Percentiles rank a stretch among this genome's conserved stretches.
Conservation (phyloP, 169 alveolate species). For the Eimeria acervulina region DNA sequence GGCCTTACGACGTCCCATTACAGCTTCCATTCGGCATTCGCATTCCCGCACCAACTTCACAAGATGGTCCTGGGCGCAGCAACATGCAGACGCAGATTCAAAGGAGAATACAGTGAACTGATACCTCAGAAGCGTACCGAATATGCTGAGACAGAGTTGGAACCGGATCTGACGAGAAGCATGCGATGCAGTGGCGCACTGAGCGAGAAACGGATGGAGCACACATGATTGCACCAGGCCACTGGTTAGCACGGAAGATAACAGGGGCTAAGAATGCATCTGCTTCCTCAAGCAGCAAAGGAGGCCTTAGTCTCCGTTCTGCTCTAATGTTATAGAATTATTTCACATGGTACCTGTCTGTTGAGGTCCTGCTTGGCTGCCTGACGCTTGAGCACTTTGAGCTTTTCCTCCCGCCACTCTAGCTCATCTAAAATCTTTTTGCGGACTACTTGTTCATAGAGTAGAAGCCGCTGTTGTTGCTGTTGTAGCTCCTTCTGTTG, state of each 20-base stretch:
- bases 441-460: conserved; percentile 70
- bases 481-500: conserved; percentile 72
- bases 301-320: neutral
- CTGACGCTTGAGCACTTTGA: conserved; percentile 59
- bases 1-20: conserved; percentile 49
- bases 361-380: conserved; percentile 63
- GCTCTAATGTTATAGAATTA: neutral
- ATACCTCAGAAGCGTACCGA: neutral
- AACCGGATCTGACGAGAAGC: neutral
- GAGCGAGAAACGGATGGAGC: neutral
- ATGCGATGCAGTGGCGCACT: neutral
- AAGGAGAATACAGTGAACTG: neutral
- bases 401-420: conserved; percentile 65
- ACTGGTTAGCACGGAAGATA: neutral
- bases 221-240: neutral
- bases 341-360: neutral
- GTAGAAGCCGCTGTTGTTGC: conserved; percentile 72
- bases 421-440: conserved; percentile 66
- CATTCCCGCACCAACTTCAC: conserved; percentile 71
- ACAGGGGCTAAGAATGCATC: neutral
- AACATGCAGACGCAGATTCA: neutral
- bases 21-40: conserved; percentile 65
- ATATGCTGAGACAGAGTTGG: neutral
- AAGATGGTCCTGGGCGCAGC: conserved; percentile 39
- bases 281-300: neutral